These are phyloP conservation scores for Syncephalastrum racemosum DNA, from an alignment of 371 early-diverging fungal species.

Conservation along the genomic window DNA sequence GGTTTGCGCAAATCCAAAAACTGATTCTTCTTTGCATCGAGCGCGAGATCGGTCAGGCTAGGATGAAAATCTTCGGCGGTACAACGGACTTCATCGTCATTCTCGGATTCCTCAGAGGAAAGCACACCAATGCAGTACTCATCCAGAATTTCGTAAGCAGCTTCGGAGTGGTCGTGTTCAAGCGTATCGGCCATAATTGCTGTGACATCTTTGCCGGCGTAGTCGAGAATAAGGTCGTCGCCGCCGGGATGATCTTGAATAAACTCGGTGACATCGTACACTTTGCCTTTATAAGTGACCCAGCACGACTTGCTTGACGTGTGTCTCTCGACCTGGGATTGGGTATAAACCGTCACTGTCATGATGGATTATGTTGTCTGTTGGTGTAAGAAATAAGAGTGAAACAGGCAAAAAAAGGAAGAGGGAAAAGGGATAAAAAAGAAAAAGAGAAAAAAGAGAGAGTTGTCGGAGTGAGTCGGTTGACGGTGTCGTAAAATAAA, in stretches of 20 bases:
- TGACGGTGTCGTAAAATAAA: not conserved
- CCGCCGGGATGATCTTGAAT: conserved; percentile 84
- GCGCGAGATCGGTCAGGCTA: conserved; percentile 40
- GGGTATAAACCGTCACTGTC: conserved; percentile 33
- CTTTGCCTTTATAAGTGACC: conserved; percentile 72
- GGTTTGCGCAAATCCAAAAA: conserved; percentile 86
- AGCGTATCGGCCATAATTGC: conserved; percentile 70
- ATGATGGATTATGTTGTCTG: not conserved
- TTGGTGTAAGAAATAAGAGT: not conserved
- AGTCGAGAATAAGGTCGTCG: conserved; percentile 71
- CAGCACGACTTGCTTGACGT: conserved; percentile 63
- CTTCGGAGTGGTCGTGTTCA: conserved; percentile 80
- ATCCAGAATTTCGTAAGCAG: conserved; percentile 74
- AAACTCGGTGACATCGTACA: conserved; percentile 89
- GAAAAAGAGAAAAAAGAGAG: conserved; percentile 4
- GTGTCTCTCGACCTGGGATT: conserved; percentile 72
- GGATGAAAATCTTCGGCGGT: conserved; percentile 53
- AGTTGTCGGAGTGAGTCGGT: not conserved
- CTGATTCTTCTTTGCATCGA: conserved; percentile 56
- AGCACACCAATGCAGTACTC: conserved; percentile 74
- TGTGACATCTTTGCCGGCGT: conserved; percentile 74
- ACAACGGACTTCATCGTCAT: conserved; percentile 27
- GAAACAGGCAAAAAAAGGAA: not conserved
- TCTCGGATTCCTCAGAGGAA: conserved; percentile 22
- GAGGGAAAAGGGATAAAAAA: not conserved